A percentile compares a stretch with the other conserved stretches of the same genome.
These are phyloP conservation scores for Teunomyces cretensis DNA, from an alignment of 805 yeast species.

Conservation along the genomic window DNA sequence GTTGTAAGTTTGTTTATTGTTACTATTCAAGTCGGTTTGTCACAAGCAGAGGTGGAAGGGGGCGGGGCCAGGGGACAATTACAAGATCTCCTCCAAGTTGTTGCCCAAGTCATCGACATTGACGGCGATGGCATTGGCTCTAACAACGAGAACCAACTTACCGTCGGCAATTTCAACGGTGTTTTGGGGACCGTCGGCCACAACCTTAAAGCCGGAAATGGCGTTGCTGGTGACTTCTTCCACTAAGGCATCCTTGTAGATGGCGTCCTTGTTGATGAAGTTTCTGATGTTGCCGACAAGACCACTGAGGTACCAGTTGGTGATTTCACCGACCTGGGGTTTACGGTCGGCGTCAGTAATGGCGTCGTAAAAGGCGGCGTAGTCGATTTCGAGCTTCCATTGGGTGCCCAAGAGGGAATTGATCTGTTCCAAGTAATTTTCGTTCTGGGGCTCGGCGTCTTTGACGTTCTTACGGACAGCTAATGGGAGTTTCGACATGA, in stretches of 20 bases:
- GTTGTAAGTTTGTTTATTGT: too few species aligned
- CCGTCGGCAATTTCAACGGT: constrained; percentile 8
- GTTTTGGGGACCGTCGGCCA: constrained; percentile 3
- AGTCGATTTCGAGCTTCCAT: constrained; percentile 11
- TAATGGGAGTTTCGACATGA: constrained; percentile 14
- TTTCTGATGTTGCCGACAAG: constrained; percentile 6
- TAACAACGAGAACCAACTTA: constrained; percentile 7
- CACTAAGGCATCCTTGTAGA: constrained; percentile 11
- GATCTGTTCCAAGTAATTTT: constrained; percentile 5
- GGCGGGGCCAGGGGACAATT: too few species aligned
- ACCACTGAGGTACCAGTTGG: constrained; percentile 11
- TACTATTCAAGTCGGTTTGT: too few species aligned
- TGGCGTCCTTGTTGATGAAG: constrained; percentile 11
- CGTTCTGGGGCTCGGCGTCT: constrained; percentile 12
- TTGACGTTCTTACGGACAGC: constrained; percentile 10
- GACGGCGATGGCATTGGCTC: constrained; percentile 4
- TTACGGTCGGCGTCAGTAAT: constrained; percentile 8
- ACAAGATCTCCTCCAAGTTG: constrained; percentile 2
- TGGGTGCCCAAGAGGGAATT: constrained; percentile 7
- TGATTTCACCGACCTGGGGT: constrained; percentile 7
- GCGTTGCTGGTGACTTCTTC: constrained; percentile 10
- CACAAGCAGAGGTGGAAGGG: too few species aligned
- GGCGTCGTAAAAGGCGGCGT: constrained; percentile 7
- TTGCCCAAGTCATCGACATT: constrained; percentile 8
- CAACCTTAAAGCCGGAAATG: constrained; percentile 10